A percentile compares a stretch with the other conserved stretches of the same genome.
Evolutionary conservation across 352 stramenopile genomes (phyloP).

Genomic region (Phytophthora pini): DNA sequence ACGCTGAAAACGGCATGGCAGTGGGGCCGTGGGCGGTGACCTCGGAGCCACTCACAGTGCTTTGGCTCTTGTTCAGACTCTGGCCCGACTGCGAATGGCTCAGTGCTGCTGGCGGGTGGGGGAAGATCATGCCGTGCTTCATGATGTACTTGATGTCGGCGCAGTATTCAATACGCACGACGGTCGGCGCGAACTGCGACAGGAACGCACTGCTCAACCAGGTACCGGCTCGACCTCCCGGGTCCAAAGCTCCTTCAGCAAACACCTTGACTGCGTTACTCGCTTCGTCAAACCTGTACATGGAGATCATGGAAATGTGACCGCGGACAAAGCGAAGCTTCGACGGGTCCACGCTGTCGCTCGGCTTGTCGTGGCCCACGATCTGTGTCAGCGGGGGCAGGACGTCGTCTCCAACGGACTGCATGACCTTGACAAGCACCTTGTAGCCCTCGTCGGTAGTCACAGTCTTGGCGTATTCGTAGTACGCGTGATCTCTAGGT

Average conservation of each 20-base stretch:
- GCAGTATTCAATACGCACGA: slow-evolving; percentile 72
- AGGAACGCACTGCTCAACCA: slow-evolving; percentile 69
- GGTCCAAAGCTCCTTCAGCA: slow-evolving; percentile 62
- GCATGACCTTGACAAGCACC: slow-evolving; percentile 67
- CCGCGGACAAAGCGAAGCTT: slow-evolving; percentile 64
- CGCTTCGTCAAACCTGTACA: slow-evolving; percentile 66
- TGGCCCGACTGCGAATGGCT: slow-evolving; percentile 36
- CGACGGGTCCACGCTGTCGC: slow-evolving; percentile 37
- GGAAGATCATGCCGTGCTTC: slow-evolving; percentile 78
- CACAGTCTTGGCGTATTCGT: slow-evolving; percentile 67
- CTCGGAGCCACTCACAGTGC: slow-evolving; percentile 37
- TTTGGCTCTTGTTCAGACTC: slow-evolving; percentile 44
- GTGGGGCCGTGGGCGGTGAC: slow-evolving; percentile 35
- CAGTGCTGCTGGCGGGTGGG: slow-evolving; percentile 39
- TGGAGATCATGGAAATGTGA: slow-evolving; percentile 60
- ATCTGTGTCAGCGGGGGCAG: slow-evolving; percentile 43
- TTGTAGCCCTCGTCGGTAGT: slow-evolving; percentile 48
- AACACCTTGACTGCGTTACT: slow-evolving; percentile 74
- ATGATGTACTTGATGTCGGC: slow-evolving; percentile 86
- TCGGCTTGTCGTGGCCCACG: slow-evolving; percentile 33
- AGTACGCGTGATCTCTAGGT: slow-evolving; percentile 64
- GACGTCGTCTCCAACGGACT: slow-evolving; percentile 60
- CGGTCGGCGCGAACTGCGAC: slow-evolving; percentile 62
- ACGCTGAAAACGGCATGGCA: slow-evolving; percentile 24
- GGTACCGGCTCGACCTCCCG: slow-evolving; percentile 49